A percentile compares a stretch with the other conserved stretches of the same genome.
Evolutionary conservation across 2,329 filamentous ascomycete species (phyloP).

Genomic region (Fusarium pseudocircinatum): DNA sequence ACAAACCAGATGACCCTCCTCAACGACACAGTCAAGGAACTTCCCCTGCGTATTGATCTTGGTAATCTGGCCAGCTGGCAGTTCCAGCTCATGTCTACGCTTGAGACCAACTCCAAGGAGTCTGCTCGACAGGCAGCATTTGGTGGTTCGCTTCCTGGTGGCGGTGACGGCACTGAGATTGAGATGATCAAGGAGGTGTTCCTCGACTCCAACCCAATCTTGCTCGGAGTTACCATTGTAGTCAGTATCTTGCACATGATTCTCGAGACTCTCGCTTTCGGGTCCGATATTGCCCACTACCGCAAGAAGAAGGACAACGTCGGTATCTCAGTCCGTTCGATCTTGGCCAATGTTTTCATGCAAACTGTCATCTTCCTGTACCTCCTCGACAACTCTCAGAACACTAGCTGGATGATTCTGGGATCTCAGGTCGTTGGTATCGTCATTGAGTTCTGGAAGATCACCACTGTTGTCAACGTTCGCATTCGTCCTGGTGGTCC

Average conservation of each 20-base stretch:
- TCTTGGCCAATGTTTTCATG: conserved; percentile 98
- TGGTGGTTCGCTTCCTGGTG: conserved; percentile 75
- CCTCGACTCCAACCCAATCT: conserved; percentile 91
- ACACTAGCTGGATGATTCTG: conserved; percentile 99
- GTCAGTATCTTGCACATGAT: conserved; percentile 93
- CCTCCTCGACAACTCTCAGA: conserved; percentile 95
- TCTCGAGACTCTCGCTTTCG: conserved; percentile 96
- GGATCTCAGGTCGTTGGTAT: conserved; percentile 89
- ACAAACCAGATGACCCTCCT: conserved; percentile 89
- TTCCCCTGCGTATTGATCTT: conserved; percentile 85
- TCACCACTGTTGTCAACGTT: conserved; percentile 94
- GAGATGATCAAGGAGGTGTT: conserved; percentile 98
- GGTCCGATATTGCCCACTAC: conserved; percentile 97
- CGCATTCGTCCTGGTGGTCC: conserved; percentile 75
- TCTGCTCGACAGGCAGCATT: conserved; percentile 80
- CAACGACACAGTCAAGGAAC: conserved; percentile 85
- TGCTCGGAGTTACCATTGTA: conserved; percentile 83
- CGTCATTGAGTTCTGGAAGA: conserved; percentile 82
- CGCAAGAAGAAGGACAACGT: conserved; percentile 99
- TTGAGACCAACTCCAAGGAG: conserved; percentile 89
- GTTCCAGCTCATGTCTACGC: conserved; percentile 82
- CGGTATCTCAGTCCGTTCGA: conserved; percentile 94
- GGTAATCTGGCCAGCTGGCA: conserved; percentile 89
- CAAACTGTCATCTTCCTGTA: conserved; percentile 96
- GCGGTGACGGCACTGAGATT: conserved; percentile 90